Evolutionary conservation across 164 flowering plant species (phyloP), one percentile per base, ranked within the genome.

Genomic region (Chimonanthus praecox): DNA sequence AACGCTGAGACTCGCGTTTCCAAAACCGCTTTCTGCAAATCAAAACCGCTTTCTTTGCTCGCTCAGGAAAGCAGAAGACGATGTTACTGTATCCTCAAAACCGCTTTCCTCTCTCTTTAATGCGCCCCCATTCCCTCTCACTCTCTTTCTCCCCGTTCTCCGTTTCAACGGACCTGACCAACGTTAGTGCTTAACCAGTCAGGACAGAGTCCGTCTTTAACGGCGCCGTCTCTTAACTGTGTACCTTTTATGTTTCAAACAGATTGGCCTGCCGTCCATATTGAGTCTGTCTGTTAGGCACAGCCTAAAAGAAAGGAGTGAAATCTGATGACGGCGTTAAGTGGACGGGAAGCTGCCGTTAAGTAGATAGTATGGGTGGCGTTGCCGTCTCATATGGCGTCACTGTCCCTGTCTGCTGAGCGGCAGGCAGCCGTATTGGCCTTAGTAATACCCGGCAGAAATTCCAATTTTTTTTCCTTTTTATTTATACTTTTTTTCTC

Each of bases 401-500:
- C 72, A 62, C 74, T 78, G 75, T 47, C 71, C 67, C 50, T 80
- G 84, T 78, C 82, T 72, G 75, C 76, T 60, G 71, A 67, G 73
- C 67, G 75, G 81, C 81, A 80, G 77, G 80, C 84, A 80, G 76
- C 73, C 60, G 60, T 58, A 75, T 77, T 79, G 82, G 80, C 82
- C 75, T 49, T 13, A 54, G 60, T 54, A 54, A 54, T 54, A 5
- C 60, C 60, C 60, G 60, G 60, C 60, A 54, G 60, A 54, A 54
- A 54, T 54, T 9, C n/a, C 60, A 13, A 10, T 4, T 54, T 54
- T 18, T 71, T 71, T 7, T 15, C 45, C 70, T 45, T 45, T 10
- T 47, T 58, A 16, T 7, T 47, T 4, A 33, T 6, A 49, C 33
- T 3, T 6, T 43, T 43, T 20, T 58, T 71, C 5, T 64, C 3